Base-by-base conservation (phyloP, 306 rosid species). In the Rosa chinensis region DNA sequence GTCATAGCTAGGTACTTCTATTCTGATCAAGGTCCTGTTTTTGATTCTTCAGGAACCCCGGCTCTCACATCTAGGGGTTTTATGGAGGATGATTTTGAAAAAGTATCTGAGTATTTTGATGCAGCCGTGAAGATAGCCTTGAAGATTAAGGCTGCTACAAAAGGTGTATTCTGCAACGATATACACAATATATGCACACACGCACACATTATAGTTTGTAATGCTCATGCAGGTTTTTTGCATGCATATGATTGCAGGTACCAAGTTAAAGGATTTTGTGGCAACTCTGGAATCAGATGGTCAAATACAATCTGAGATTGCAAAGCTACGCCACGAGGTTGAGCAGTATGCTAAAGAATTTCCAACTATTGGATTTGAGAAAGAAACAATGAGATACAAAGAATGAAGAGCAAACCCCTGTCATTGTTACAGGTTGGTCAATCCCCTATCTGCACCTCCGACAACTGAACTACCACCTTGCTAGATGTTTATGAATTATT, bases 61-160 rank as follows among this genome's bases (percentile, higher is more conserved):
- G 99, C 97, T 83, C 97, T 94, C 61, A 94, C 99, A 77, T 94
- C 98, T 16, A 89, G 97, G 84, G 98, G 98, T 7, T 94, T 94
- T 82, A 53, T 80, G 42, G 98, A 92, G 86, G 92, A 84, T 42
- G 98, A 94, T 83, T 94, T 94, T 82, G 73, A 58, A 10, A 92
- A 87, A 82, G 97, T 94, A n/a, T 97, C 97, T 0, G 97, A 92
- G 21, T 92, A 81, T 75, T 94, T 94, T 74, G 97, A 92, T 73
- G 93, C 79, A 3, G 93, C 97, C 10, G 94, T 92, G 83, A 92
- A 90, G 89, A 64, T 94, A 79, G 97, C 98, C 86, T 82, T 94
- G 83, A 88, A 91, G 85, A 89, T 94, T 76, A 94, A 94, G 88
- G 93, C 86, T 72, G 85, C 83, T 70, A 35, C 90, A 25, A 45